These are phyloP conservation scores for Ceratocystis variospora DNA, from an alignment of 2,329 filamentous ascomycete genomes.

Conservation along the genomic window DNA sequence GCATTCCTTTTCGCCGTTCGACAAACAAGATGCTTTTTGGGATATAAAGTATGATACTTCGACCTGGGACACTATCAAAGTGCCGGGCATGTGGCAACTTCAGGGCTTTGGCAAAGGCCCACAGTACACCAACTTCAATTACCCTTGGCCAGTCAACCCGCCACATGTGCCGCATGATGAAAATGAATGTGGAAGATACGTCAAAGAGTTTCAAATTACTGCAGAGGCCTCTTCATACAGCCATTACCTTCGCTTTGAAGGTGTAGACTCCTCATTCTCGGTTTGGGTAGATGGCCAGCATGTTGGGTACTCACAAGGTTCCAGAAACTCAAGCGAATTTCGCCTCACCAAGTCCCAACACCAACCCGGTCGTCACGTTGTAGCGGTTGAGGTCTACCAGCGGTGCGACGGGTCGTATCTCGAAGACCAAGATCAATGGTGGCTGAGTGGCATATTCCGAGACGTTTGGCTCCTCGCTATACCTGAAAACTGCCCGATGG, in stretches of 20 bases:
- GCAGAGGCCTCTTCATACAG: conserved; percentile 38
- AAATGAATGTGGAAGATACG: conserved; percentile 51
- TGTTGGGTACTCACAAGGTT: conserved; percentile 59
- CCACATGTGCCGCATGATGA: conserved; percentile 51
- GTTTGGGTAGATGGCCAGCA: conserved; percentile 55
- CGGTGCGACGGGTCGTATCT: conserved; percentile 59
- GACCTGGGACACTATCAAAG: conserved; percentile 37
- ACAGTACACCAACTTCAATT: conserved; percentile 57
- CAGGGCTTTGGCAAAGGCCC: conserved; percentile 50
- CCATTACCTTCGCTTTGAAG: conserved; percentile 59
- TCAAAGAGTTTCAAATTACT: conserved; percentile 41
- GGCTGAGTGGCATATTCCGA: conserved; percentile 53
- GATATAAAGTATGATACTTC: conserved; percentile 27
- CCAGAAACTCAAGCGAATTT: conserved; percentile 59
- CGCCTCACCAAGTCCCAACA: conserved; percentile 46
- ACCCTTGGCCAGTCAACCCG: conserved; percentile 52
- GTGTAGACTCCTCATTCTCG: conserved; percentile 59
- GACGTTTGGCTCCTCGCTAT: conserved; percentile 54
- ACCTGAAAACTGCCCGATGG: conserved; percentile 38
- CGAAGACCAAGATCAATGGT: conserved; percentile 60
- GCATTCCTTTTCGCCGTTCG: conserved; percentile 33
- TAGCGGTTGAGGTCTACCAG: conserved; percentile 58
- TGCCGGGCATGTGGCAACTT: conserved; percentile 59
- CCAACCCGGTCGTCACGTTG: conserved; percentile 34
- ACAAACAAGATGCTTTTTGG: conserved; percentile 32